Evolutionary conservation across 805 yeast genomes (phyloP), one percentile per base, ranked within the genome.

Genomic region (Saturnispora besseyi): DNA sequence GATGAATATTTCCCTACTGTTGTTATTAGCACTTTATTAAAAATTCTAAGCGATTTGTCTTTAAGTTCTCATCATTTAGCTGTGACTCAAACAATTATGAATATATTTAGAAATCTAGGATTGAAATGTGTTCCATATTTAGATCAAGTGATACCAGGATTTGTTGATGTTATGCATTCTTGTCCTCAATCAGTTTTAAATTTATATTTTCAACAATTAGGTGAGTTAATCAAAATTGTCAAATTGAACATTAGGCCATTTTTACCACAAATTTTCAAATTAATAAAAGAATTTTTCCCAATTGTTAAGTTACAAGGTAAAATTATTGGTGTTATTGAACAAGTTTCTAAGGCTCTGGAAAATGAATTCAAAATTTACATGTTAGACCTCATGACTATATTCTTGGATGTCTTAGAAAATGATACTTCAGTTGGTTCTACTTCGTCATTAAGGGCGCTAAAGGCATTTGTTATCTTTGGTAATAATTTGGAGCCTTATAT

Each of bases 1-100:
- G 98, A 90, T 50, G 97, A 91, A 57, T 93, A 90, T 59, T 90
- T 87, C 59, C 96, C 98, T 2, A 89, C 96, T 0, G 98, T 93
- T 24, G 98, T 91, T 0, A 87, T 93, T 41, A 81, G 81, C 42
- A 87, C 90, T 6, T 68, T 93, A 53, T 77, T 90, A 80, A 87
- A 83, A 53, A 84, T 93, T 18, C 67, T 93, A 41, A 83, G 84
- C 55, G 99, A 93, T 64, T 79, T 86, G 0, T 87, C 97, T 0
- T 72, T 91, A 50, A 82, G 87, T 9, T 73, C 85, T 0, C 96
- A 90, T 61, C 98, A 93, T 62, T 85, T 90, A 3, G 83, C 87
- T 18, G 96, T 89, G 28, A 87, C 90, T n/a, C 96, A 90, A 59
- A 95, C 98, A 0, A 84, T 93, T 41, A 84, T 89, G 78, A 82